Conservation (phyloP, 371 early-diverging fungal species). For the Mortierella sp. region DNA sequence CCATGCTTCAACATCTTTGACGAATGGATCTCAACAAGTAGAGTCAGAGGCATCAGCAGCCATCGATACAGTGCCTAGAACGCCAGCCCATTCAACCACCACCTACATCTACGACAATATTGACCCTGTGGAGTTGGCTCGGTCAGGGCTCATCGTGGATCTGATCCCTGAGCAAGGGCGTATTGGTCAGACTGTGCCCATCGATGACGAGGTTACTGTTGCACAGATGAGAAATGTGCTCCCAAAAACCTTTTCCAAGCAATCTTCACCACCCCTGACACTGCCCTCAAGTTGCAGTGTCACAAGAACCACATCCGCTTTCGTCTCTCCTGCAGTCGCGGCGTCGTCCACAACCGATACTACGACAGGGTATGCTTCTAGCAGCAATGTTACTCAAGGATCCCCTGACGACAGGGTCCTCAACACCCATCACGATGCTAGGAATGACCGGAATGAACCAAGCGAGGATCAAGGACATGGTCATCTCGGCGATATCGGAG, state of each 20-base stretch:
- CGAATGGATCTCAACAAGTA: no score
- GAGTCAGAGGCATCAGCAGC: no score
- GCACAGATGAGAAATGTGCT: constrained; percentile 21
- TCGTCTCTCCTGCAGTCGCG: not conserved
- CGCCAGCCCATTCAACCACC: no score
- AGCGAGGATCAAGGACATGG: not conserved
- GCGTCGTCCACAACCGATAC: not conserved
- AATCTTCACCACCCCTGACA: constrained; percentile 27
- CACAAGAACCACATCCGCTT: constrained; percentile 13
- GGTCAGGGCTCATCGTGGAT: not conserved
- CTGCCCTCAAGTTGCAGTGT: not conserved
- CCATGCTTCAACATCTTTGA: no score
- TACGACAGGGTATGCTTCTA: not conserved
- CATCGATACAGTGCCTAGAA: no score
- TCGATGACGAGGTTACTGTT: constrained; percentile 14
- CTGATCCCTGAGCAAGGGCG: not conserved
- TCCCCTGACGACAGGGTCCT: not conserved
- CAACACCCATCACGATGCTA: not conserved
- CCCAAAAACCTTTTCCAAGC: constrained; percentile 10
- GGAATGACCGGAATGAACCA: not conserved
- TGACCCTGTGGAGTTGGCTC: not conserved
- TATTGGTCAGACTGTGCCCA: constrained; percentile 2
- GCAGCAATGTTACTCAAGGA: not conserved
- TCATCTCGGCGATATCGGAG: not conserved
- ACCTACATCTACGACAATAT: no score